Conservation (phyloP, 169 alveolate species). For the Fabrea salina region DNA sequence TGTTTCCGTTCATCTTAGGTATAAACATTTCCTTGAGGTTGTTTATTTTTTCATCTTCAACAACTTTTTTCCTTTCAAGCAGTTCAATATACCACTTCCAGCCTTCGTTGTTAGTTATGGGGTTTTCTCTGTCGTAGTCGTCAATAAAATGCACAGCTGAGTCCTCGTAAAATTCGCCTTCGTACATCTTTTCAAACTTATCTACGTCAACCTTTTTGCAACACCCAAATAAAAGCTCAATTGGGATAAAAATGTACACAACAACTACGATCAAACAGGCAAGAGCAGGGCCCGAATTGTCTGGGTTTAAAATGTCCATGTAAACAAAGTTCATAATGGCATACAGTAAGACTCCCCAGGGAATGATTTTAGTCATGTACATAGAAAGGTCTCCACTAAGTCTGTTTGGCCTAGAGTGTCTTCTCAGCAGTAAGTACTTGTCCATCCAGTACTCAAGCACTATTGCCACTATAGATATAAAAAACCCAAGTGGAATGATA, state of each 20-base stretch:
- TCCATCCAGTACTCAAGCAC: slow-evolving; percentile 16
- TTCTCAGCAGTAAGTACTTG: slow-evolving; percentile 9
- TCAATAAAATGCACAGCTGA: neutral
- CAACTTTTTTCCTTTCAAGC: neutral
- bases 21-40: no score
- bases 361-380: neutral
- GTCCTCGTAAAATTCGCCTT: neutral
- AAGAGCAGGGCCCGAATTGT: neutral
- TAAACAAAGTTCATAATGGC: neutral
- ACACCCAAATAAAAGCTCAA: neutral
- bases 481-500: slow-evolving; percentile 26
- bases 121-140: slow-evolving; percentile 37
- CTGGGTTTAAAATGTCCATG: neutral
- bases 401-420: slow-evolving; percentile 3
- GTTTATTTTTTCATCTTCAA: neutral
- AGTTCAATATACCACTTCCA: neutral
- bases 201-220: neutral
- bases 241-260: neutral
- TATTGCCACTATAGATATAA: neutral
- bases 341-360: slow-evolving; percentile 1
- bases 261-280: neutral
- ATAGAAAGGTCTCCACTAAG: neutral
- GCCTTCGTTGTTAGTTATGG: neutral
- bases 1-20: no score
- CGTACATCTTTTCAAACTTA: neutral